Conservation (phyloP, 1,284 basidiomycete species). For the Ustilago shanxiensis region DNA sequence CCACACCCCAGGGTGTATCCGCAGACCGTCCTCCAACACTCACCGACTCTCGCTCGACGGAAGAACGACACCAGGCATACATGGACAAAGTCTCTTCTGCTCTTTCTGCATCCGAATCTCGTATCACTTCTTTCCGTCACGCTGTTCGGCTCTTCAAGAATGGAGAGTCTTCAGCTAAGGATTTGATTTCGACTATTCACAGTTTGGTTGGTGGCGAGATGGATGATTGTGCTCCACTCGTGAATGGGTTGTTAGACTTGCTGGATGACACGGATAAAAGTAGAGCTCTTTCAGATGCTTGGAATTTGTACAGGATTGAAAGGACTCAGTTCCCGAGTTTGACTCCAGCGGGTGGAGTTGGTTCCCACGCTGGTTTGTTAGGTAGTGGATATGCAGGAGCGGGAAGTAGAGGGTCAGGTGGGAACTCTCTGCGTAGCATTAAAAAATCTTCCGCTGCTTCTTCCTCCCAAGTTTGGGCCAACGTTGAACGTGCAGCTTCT, state of each 20-base stretch:
- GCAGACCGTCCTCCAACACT: conserved; percentile 63
- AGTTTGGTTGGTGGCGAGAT: conserved; percentile 79
- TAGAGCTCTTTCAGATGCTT: conserved; percentile 78
- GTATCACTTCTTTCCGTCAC: conserved; percentile 81
- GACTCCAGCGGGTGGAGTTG: background rate
- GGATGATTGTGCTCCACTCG: conserved; percentile 73
- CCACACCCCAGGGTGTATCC: conserved; percentile 31
- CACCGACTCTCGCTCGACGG: conserved; percentile 74
- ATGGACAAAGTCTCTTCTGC: conserved; percentile 78
- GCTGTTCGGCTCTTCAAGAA: conserved; percentile 83
- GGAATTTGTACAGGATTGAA: conserved; percentile 87
- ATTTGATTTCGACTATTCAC: conserved; percentile 88
- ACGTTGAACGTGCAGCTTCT: conserved; percentile 84
- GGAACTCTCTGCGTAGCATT: conserved; percentile 83
- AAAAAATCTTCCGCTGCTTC: conserved; percentile 78
- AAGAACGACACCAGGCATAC: conserved; percentile 77
- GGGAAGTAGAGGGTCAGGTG: conserved; percentile 72
- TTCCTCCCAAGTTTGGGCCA: conserved; percentile 82
- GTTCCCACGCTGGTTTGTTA: background rate
- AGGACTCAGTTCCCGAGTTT: conserved; percentile 72
- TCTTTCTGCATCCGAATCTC: conserved; percentile 77
- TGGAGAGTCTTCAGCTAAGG: conserved; percentile 83
- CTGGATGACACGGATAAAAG: conserved; percentile 82
- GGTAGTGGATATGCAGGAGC: conserved; percentile 28
- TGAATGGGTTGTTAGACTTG: conserved; percentile 77